A percentile compares a stretch with the other conserved stretches of the same genome.
These are phyloP conservation scores for Eucalyptus sp. DNA, from an alignment of 345 rosid genomes.

Conservation along the genomic window DNA sequence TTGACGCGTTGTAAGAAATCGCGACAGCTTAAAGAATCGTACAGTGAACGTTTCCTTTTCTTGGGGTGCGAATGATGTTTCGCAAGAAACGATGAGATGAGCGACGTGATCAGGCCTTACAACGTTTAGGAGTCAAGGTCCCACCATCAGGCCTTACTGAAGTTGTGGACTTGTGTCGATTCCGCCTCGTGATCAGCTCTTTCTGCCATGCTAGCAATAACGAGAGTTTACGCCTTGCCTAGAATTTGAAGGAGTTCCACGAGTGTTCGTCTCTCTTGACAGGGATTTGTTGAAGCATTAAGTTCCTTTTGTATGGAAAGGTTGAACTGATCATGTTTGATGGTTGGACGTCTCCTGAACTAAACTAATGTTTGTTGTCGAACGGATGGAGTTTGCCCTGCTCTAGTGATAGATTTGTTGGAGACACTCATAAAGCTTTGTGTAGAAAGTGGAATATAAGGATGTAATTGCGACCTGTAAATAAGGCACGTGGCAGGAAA, in stretches of 20 bases:
- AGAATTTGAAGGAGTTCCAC: not conserved
- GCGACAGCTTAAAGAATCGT: not conserved
- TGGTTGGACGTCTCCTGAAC: not conserved
- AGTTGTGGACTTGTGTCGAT: not conserved
- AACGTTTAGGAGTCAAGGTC: not conserved
- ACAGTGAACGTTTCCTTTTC: not conserved
- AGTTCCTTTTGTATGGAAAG: not conserved
- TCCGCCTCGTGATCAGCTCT: not conserved
- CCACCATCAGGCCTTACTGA: not conserved
- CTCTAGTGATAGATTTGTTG: not conserved
- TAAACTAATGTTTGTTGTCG: not conserved
- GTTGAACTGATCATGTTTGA: not conserved
- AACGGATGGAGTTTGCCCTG: not conserved
- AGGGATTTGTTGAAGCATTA: not conserved
- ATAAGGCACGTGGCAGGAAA: not conserved
- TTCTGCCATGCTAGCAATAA: not conserved
- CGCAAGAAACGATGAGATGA: not conserved
- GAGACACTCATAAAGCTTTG: not conserved
- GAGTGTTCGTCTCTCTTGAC: not conserved
- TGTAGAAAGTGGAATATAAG: not conserved
- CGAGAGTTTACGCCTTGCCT: not conserved
- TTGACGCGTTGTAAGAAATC: not conserved
- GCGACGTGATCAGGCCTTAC: not conserved
- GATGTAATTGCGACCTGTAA: not conserved
- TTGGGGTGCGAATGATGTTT: not conserved